These are phyloP conservation scores for Wickerhamomyces canadensis DNA, from an alignment of 805 yeast species.

Conservation along the genomic window DNA sequence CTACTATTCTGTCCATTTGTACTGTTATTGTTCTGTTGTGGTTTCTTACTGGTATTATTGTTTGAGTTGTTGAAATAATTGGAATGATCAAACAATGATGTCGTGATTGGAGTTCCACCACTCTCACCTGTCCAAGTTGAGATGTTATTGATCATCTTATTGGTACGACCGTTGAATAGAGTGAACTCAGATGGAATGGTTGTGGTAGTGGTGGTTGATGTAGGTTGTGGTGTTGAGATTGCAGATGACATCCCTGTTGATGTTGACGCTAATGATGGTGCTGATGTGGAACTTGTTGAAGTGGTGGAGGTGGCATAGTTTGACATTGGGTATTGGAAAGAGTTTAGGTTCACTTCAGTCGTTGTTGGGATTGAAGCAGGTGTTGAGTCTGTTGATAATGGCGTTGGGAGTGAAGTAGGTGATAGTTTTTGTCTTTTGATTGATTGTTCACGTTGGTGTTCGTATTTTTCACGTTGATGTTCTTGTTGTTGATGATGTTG, in stretches of 20 bases:
- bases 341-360: slow-evolving; percentile 12
- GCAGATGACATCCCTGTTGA: not conserved
- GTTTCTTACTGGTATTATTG: not conserved
- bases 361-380: slow-evolving; percentile 3
- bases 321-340: slow-evolving; percentile 15
- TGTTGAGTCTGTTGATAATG: not conserved
- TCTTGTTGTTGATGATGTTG: no score
- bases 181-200: slow-evolving; percentile 14
- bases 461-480: no score
- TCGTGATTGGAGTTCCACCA: slow-evolving; percentile 24
- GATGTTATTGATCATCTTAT: slow-evolving; percentile 55
- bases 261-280: slow-evolving; percentile 1
- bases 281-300: slow-evolving; percentile 4
- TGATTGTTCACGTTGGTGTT: no score
- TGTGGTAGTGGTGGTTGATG: slow-evolving; percentile 12
- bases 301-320: not conserved
- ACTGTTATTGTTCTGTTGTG: not conserved
- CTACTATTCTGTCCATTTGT: no score
- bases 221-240: not conserved
- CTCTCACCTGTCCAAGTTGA: slow-evolving; percentile 55
- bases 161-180: slow-evolving; percentile 39
- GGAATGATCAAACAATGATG: slow-evolving; percentile 21
- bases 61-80: slow-evolving; percentile 8
- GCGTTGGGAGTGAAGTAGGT: not conserved
- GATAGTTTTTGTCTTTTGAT: slow-evolving; percentile 6